A percentile compares a stretch with the other conserved stretches of the same genome.
phyloP scores from a whole-genome alignment of 139 green algal genomes.

The Dunaliella sp. region DNA sequence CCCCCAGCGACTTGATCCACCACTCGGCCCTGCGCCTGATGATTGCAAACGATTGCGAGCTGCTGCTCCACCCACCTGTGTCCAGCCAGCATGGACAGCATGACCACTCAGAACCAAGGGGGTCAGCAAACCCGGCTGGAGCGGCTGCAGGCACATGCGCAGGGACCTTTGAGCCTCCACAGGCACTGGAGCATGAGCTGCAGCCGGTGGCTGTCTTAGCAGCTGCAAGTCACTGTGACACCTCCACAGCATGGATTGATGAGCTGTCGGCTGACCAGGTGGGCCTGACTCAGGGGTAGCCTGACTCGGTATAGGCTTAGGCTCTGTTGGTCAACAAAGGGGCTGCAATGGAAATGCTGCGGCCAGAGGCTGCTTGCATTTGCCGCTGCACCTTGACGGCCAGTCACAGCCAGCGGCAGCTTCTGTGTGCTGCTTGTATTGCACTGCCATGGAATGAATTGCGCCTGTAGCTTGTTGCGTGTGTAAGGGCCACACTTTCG shows the following conservation, averaged over 20 bases:
- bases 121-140: neutral
- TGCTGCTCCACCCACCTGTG: neutral
- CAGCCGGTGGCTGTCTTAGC: neutral
- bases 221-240: neutral
- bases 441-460: neutral
- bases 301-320: too few relatives aligned
- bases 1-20: neutral
- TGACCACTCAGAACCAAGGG: too few relatives aligned
- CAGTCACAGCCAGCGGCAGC: neutral
- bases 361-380: too few relatives aligned
- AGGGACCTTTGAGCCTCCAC: neutral
- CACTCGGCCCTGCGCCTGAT: conserved; percentile 8
- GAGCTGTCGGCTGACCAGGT: neutral
- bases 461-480: too few relatives aligned
- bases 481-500: too few relatives aligned
- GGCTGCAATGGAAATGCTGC: neutral
- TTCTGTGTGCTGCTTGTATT: neutral
- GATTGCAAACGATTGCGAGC: neutral
- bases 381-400: too few relatives aligned
- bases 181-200: neutral
- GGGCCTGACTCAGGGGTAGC: neutral
- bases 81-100: neutral
- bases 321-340: neutral
- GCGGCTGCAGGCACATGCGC: neutral
- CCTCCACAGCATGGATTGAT: conserved; percentile 5